These are phyloP conservation scores for Fusarium piperis DNA, from an alignment of 2,329 filamentous ascomycete species.

Conservation along the genomic window DNA sequence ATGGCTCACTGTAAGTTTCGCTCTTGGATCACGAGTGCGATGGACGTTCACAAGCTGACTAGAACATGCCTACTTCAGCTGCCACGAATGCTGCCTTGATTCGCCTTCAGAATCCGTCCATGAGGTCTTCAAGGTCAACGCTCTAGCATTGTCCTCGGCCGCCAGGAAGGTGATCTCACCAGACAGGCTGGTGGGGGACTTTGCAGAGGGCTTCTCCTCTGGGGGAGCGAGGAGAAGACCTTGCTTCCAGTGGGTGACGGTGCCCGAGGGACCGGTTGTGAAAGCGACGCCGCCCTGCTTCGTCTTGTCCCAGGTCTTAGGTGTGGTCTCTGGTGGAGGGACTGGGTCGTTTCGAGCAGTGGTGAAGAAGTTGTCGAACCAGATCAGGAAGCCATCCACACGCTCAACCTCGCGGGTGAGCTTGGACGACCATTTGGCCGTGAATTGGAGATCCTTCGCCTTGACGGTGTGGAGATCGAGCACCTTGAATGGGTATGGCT, in stretches of 20 bases:
- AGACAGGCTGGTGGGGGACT: constrained; percentile 64
- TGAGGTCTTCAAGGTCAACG: constrained; percentile 69
- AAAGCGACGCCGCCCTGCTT: constrained; percentile 77
- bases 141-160: constrained; percentile 74
- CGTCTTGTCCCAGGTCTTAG: constrained; percentile 69
- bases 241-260: constrained; percentile 91
- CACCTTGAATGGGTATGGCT: constrained; percentile 73
- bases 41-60: background rate
- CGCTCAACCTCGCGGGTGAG: constrained; percentile 70
- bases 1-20: background rate
- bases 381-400: constrained; percentile 88
- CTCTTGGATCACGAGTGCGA: background rate
- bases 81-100: constrained; percentile 61
- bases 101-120: constrained; percentile 64
- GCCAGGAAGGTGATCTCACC: constrained; percentile 78
- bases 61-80: constrained; percentile 51
- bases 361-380: constrained; percentile 95
- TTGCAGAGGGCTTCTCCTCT: constrained; percentile 57
- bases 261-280: constrained; percentile 82
- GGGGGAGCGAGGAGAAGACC: constrained; percentile 77
- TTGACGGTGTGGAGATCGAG: constrained; percentile 80
- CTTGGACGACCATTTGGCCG: constrained; percentile 70
- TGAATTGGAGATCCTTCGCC: constrained; percentile 79
- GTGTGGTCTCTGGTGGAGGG: constrained; percentile 62
- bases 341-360: constrained; percentile 64